Conservation (phyloP, 2,329 filamentous ascomycete species). For the Calonectria multiphialidica region DNA sequence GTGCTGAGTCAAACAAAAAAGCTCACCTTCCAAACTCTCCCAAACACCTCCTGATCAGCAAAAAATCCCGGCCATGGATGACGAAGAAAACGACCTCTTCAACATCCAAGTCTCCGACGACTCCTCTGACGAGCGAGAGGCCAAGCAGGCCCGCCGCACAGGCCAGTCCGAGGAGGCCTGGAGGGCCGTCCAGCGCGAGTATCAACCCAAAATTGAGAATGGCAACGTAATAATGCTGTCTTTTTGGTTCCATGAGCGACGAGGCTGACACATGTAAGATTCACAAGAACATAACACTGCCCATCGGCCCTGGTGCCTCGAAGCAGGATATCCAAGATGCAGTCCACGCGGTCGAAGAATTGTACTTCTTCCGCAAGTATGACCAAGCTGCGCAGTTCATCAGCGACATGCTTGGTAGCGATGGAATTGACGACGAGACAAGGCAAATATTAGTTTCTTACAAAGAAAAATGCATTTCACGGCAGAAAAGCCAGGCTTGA, state of each 20-base stretch:
- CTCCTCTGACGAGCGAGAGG: constrained; percentile 49
- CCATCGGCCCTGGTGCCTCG: constrained; percentile 50
- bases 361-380: constrained; percentile 66
- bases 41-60: background rate
- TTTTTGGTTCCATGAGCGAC: background rate
- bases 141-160: constrained; percentile 49
- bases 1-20: constrained; percentile 22
- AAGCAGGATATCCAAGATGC: constrained; percentile 65
- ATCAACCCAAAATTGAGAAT: constrained; percentile 64
- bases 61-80: constrained; percentile 39
- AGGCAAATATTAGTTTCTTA: constrained; percentile 56
- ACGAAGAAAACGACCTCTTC: constrained; percentile 44
- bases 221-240: constrained; percentile 58
- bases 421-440: constrained; percentile 59
- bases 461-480: constrained; percentile 51
- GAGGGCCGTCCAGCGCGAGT: constrained; percentile 57
- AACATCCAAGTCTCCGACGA: constrained; percentile 49
- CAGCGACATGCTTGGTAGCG: constrained; percentile 47
- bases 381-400: constrained; percentile 59
- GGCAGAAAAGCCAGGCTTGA: constrained; percentile 42
- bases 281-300: constrained; percentile 55
- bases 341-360: constrained; percentile 68
- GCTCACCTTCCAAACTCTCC: background rate
- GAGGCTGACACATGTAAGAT: constrained; percentile 51
- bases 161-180: constrained; percentile 64